Percentiles rank a stretch among this genome's conserved stretches.
These are phyloP conservation scores for Alternaria ventricosa DNA, from an alignment of 2,329 filamentous ascomycete genomes.

Conservation along the genomic window DNA sequence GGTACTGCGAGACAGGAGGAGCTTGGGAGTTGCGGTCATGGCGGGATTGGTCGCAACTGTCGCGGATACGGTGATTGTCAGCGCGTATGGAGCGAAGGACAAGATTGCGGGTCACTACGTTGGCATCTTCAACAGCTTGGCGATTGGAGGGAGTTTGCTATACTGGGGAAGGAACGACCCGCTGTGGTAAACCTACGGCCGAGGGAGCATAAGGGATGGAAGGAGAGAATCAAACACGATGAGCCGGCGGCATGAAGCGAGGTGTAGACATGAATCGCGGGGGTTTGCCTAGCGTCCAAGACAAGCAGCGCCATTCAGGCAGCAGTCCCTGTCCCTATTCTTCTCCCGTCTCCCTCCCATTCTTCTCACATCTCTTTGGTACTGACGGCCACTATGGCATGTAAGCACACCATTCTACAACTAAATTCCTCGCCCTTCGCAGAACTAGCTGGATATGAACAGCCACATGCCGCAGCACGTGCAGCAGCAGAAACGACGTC, in stretches of 20 bases:
- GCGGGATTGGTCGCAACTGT: constrained; percentile 29
- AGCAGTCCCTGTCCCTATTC: background rate
- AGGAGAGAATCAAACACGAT: background rate
- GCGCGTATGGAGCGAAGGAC: constrained; percentile 26
- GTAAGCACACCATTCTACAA: constrained; percentile 10
- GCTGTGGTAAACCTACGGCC: constrained; percentile 14
- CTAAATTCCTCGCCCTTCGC: constrained; percentile 46
- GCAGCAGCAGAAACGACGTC: constrained; percentile 29
- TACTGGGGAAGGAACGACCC: constrained; percentile 30
- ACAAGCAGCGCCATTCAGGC: background rate
- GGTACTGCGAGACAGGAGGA: constrained; percentile 27
- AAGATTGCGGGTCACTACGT: constrained; percentile 30
- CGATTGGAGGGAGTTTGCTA: constrained; percentile 29
- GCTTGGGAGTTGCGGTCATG: constrained; percentile 27
- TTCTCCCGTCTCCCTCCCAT: background rate
- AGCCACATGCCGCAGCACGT: constrained; percentile 31
- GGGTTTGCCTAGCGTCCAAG: background rate
- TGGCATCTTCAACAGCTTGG: constrained; percentile 32
- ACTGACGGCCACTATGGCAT: background rate
- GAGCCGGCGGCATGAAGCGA: background rate
- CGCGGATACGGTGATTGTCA: constrained; percentile 31
- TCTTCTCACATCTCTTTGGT: background rate
- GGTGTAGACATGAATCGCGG: background rate
- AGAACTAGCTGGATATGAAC: constrained; percentile 41
- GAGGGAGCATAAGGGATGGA: background rate